Conservation (phyloP, 1,284 basidiomycete genomes). For the Boletus nobilissimus region DNA sequence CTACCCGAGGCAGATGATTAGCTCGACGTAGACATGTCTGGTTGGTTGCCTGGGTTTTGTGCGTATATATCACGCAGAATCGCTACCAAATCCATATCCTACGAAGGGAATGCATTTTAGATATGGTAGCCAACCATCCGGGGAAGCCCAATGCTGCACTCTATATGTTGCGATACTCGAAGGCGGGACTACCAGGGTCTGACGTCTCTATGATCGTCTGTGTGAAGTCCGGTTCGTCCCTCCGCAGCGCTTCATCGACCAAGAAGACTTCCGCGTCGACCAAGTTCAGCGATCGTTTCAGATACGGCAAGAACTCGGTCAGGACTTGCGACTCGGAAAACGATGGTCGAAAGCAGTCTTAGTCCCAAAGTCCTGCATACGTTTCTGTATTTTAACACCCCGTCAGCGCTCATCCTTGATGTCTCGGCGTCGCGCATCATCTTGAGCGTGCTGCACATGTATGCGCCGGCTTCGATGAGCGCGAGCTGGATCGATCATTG, state of each 20-base stretch:
- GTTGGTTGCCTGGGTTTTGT: slow-evolving; percentile 2
- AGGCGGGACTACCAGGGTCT: slow-evolving; percentile 88
- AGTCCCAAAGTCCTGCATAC: slow-evolving; percentile 84
- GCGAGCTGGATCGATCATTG: slow-evolving; percentile 88
- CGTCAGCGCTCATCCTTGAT: slow-evolving; percentile 7
- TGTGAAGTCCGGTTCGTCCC: slow-evolving; percentile 65
- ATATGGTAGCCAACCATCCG: not conserved
- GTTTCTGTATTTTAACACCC: slow-evolving; percentile 71
- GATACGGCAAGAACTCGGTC: slow-evolving; percentile 78
- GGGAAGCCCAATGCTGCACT: not conserved
- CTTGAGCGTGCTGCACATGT: slow-evolving; percentile 89
- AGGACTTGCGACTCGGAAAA: slow-evolving; percentile 90
- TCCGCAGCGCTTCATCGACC: slow-evolving; percentile 63
- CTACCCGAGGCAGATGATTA: too few species aligned
- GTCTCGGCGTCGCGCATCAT: slow-evolving; percentile 92
- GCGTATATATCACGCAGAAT: slow-evolving; percentile 19
- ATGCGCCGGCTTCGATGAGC: slow-evolving; percentile 78
- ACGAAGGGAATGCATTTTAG: not conserved
- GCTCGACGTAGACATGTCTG: not conserved
- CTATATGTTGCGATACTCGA: slow-evolving; percentile 83
- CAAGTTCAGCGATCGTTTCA: slow-evolving; percentile 86
- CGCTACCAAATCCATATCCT: not conserved
- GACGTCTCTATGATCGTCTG: slow-evolving; percentile 81
- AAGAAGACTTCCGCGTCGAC: slow-evolving; percentile 59
- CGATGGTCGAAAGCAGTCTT: slow-evolving; percentile 84